Evolutionary conservation across 345 rosid genomes (phyloP).

Genomic region (Syzygium jambos): DNA sequence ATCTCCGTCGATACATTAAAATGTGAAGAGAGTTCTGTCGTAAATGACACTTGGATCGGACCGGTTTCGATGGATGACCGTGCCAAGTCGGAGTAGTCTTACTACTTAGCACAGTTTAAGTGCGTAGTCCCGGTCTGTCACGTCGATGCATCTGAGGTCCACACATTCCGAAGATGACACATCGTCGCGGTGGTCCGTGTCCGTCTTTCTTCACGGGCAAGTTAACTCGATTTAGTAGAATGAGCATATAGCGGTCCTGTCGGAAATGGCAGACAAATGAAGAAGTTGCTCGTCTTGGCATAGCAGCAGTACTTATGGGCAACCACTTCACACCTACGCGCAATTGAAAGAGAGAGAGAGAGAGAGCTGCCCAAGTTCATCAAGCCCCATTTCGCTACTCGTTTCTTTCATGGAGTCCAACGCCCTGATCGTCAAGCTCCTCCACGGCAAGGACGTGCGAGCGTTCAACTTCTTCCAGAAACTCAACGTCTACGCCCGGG

Average conservation of each 20-base stretch:
- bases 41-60: not conserved
- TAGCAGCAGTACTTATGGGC: not conserved
- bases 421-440: constrained; percentile 25
- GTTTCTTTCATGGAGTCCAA: constrained; percentile 8
- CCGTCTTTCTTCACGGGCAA: not conserved
- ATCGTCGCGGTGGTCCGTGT: not conserved
- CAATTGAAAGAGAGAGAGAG: not conserved
- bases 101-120: not conserved
- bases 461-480: constrained; percentile 57
- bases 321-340: not conserved
- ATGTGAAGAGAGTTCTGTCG: not conserved
- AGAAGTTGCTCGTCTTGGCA: not conserved
- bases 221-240: not conserved
- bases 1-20: not conserved
- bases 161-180: not conserved
- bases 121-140: not conserved
- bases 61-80: not conserved
- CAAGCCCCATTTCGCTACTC: not conserved
- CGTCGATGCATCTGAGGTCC: not conserved
- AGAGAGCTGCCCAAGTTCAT: not conserved
- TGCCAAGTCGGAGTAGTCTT: not conserved
- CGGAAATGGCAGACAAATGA: not conserved
- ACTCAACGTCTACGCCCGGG: constrained; percentile 26
- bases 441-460: constrained; percentile 31
- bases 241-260: not conserved